These are phyloP conservation scores for Diaporthe destruens DNA, from an alignment of 2,329 filamentous ascomycete genomes.

Conservation along the genomic window DNA sequence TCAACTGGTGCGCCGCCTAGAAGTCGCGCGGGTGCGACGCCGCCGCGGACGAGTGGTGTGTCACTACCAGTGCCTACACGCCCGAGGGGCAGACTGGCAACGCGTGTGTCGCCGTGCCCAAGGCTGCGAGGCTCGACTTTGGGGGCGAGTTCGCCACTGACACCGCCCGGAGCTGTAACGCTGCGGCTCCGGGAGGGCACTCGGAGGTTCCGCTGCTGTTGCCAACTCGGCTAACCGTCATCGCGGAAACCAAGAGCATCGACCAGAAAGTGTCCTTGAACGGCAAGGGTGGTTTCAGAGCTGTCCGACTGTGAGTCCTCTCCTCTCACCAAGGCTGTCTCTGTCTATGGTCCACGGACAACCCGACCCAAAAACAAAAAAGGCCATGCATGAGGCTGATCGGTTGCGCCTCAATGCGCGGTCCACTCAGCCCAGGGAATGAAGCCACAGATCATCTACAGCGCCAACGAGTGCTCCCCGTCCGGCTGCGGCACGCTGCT, in stretches of 20 bases:
- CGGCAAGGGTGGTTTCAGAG: slow-evolving; percentile 37
- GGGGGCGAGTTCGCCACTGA: slow-evolving; percentile 19
- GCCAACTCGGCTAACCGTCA: neutral
- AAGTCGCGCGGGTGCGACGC: slow-evolving; percentile 31
- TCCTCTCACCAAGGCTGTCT: neutral
- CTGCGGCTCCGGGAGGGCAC: too few relatives aligned
- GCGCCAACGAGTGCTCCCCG: slow-evolving; percentile 37
- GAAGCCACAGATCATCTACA: slow-evolving; percentile 41
- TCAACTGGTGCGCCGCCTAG: slow-evolving; percentile 39
- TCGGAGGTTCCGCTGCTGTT: neutral
- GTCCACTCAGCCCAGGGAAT: slow-evolving; percentile 28
- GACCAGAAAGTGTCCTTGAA: slow-evolving; percentile 40
- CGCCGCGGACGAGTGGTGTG: slow-evolving; percentile 30
- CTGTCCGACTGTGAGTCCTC: slow-evolving; percentile 34
- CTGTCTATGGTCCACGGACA: neutral
- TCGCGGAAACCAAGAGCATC: slow-evolving; percentile 28
- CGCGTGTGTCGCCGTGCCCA: slow-evolving; percentile 31
- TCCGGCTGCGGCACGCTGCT: slow-evolving; percentile 38
- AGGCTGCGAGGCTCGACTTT: slow-evolving; percentile 34
- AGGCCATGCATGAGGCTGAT: slow-evolving; percentile 5
- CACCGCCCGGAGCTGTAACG: neutral
- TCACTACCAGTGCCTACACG: slow-evolving; percentile 39
- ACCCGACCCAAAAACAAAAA: neutral
- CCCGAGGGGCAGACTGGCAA: slow-evolving; percentile 30
- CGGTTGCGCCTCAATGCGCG: neutral